Percentiles rank a stretch among this genome's conserved stretches.
Conservation (phyloP, 139 green algal species). For the Gonium pectorale region DNA sequence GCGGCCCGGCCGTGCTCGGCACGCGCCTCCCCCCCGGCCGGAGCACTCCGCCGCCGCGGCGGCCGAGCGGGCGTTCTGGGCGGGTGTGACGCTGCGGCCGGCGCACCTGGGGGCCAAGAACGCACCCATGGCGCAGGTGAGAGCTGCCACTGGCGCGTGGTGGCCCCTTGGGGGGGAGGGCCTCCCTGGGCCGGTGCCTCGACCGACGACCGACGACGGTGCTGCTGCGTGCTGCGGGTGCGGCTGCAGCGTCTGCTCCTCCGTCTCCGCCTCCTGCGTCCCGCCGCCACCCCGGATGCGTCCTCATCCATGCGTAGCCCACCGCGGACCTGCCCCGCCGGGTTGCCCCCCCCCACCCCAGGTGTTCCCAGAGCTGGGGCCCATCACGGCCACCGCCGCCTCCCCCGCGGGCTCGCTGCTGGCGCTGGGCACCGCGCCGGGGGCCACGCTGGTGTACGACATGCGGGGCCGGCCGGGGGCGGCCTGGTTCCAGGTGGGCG, state of each 20-base stretch:
- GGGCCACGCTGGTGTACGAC: slow-evolving; percentile 63
- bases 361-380: slow-evolving; percentile 51
- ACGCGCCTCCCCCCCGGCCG: slow-evolving; percentile 44
- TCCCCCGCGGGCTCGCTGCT: slow-evolving; percentile 54
- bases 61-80: slow-evolving; percentile 57
- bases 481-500: slow-evolving; percentile 63
- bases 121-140: slow-evolving; percentile 26
- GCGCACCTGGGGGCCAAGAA: background rate
- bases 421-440: slow-evolving; percentile 58
- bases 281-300: no score
- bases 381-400: slow-evolving; percentile 48
- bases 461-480: slow-evolving; percentile 37
- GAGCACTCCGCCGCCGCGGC: slow-evolving; percentile 33
- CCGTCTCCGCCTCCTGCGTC: no score
- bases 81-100: slow-evolving; percentile 13
- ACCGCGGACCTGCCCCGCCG: background rate
- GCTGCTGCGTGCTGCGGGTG: no score
- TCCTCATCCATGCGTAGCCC: no score
- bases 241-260: no score
- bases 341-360: background rate
- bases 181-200: no score
- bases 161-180: no score
- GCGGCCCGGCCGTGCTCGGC: no score
- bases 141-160: no score
- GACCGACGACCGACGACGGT: no score